Evolutionary conservation across 2,329 filamentous ascomycete species (phyloP), one percentile per base, ranked within the genome.

Genomic region (Trichoderma hamatum): DNA sequence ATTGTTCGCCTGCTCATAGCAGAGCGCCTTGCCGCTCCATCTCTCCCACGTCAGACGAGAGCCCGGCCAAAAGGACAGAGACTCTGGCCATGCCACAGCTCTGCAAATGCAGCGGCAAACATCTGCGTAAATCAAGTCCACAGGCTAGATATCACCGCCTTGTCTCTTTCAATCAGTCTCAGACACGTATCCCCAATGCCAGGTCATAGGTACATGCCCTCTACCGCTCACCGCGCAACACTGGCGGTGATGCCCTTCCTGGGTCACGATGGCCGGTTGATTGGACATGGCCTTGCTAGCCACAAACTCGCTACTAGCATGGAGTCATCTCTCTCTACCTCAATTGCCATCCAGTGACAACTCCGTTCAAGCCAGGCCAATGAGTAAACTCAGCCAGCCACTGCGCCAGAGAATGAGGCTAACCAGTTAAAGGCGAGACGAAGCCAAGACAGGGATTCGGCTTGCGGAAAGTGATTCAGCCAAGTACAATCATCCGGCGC

Each of bases 221-320:
- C 28, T 28, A 36, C 61, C 32, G 49, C 61, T 43, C 32, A 24
- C 61, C 32, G 36, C 36, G 28, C 26, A 49, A 24, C 7, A 21
- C 16, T 58, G 34, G 62, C 52, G 62, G 62, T 49, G 52, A 66
- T 56, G 62, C 62, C 63, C 26, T 66, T 58, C 51, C 43, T 16
- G 54, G n/a, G 52, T 6, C 36, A 58, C 52, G 52, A 32, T 21
- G 36, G 24, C 21, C 30, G 14, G 56, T 49, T 58, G 52, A 34
- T 66, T 49, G 36, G 52, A 6, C 28, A 11, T 34, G 63, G 26
- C 19, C 46, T 13, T 32, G 19, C 24, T 54, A 26, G 51, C 26
- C 6, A 54, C 24, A 30, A 54, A 28, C 51, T 54, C 24, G 13
- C 51, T 28, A 5, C 24, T 14, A 28, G 32, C 24, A 28, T 26